phyloP scores from a whole-genome alignment of 2,329 filamentous ascomycete species.

The Rhytidhysteron rufulum region DNA sequence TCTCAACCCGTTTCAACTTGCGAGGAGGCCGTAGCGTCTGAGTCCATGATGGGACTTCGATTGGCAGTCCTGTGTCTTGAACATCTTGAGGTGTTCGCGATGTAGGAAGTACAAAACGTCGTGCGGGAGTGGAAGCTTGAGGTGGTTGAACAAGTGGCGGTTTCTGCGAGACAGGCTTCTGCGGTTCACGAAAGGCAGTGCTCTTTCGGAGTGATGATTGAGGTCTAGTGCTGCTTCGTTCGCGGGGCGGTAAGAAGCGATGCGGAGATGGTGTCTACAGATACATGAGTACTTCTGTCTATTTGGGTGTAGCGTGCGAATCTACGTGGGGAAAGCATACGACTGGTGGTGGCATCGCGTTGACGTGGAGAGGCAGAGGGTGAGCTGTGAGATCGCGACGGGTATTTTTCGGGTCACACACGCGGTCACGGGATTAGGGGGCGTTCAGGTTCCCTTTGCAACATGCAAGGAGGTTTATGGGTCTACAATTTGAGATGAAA shows the following conservation, averaged over 20 bases:
- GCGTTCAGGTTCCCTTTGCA: too few species aligned
- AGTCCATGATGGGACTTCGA: too few species aligned
- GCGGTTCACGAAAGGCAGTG: constrained; percentile 7
- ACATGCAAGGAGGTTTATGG: too few species aligned
- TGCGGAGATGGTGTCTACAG: constrained; percentile 23
- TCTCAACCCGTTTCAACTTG: constrained; percentile 26
- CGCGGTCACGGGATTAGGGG: not conserved
- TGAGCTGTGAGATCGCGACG: too few species aligned
- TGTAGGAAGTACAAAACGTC: constrained; percentile 27
- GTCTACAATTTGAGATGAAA: too few species aligned
- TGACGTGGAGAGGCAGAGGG: too few species aligned
- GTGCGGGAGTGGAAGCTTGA: constrained; percentile 24
- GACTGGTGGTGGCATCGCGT: not conserved
- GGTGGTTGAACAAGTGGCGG: constrained; percentile 2
- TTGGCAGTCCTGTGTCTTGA: constrained; percentile 1
- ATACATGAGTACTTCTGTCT: too few species aligned
- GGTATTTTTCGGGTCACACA: too few species aligned
- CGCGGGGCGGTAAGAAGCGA: constrained; percentile 25
- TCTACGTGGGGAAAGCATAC: not conserved
- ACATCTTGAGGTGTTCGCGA: constrained; percentile 1
- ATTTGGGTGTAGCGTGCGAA: too few species aligned
- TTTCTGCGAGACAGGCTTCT: not conserved
- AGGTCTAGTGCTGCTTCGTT: constrained; percentile 18
- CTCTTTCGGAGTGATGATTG: constrained; percentile 20
- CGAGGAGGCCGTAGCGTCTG: constrained; percentile 15